Conservation (phyloP, 116 monocot genomes). For the Papilionanthe hybrid region DNA sequence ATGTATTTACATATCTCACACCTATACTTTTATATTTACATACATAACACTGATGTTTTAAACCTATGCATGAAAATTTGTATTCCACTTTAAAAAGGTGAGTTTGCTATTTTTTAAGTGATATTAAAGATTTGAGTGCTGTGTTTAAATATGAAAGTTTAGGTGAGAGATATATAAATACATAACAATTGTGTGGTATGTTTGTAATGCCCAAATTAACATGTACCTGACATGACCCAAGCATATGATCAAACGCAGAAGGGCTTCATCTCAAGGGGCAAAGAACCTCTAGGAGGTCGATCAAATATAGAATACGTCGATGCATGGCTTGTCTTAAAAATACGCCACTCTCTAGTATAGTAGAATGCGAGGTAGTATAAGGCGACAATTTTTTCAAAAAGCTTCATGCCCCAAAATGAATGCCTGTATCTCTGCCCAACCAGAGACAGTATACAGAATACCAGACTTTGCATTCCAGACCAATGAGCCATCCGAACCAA, state of each 20-base stretch:
- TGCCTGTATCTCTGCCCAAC: constrained; percentile 84
- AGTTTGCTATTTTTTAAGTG: no score
- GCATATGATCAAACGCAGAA: not conserved
- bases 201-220: not conserved
- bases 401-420: constrained; percentile 54
- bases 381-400: not conserved
- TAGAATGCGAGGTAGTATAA: not conserved
- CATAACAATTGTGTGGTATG: no score
- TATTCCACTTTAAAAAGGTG: no score
- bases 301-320: not conserved
- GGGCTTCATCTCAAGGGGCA: not conserved
- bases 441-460: constrained; percentile 78
- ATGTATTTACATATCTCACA: no score
- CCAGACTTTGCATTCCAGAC: constrained; percentile 59
- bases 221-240: not conserved
- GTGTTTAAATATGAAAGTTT: no score
- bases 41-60: no score
- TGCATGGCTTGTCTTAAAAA: not conserved
- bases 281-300: not conserved
- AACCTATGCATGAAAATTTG: no score
- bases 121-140: no score
- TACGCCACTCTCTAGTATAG: not conserved
- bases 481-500: constrained; percentile 11
- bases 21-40: not conserved
- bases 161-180: no score